Evolutionary conservation across 1,139 yeast species (phyloP).

Genomic region (Kodamaea sp.): DNA sequence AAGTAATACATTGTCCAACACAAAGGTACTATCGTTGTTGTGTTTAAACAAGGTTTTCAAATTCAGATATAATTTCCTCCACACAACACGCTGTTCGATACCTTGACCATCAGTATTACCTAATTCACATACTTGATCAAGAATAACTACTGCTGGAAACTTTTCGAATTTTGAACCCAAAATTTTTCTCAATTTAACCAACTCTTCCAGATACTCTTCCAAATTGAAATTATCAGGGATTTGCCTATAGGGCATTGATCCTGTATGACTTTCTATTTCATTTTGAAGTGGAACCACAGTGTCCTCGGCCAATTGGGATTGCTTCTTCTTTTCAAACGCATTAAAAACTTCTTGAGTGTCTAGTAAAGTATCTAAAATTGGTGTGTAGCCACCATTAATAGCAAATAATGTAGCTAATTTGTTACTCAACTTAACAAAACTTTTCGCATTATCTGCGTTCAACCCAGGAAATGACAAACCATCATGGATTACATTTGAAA

Average conservation of each 20-base stretch:
- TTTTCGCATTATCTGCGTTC: slow-evolving; percentile 7
- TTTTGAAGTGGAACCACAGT: neutral
- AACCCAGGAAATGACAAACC: slow-evolving; percentile 4
- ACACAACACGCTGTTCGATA: slow-evolving; percentile 19
- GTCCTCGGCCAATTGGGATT: neutral
- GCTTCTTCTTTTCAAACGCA: slow-evolving; percentile 13
- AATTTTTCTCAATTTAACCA: slow-evolving; percentile 24
- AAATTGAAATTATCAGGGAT: slow-evolving; percentile 36
- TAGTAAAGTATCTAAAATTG: slow-evolving; percentile 20
- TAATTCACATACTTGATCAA: slow-evolving; percentile 15
- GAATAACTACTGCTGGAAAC: slow-evolving; percentile 9
- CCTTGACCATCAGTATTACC: slow-evolving; percentile 11
- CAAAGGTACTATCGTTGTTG: slow-evolving; percentile 30
- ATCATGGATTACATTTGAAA: no score
- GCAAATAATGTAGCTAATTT: slow-evolving; percentile 17
- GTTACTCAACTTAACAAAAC: slow-evolving; percentile 14
- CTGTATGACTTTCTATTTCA: neutral
- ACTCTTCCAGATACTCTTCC: slow-evolving; percentile 34
- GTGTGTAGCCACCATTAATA: slow-evolving; percentile 19
- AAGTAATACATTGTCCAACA: slow-evolving; percentile 35
- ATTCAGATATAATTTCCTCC: slow-evolving; percentile 30
- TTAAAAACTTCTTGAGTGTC: slow-evolving; percentile 16
- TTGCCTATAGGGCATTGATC: slow-evolving; percentile 22
- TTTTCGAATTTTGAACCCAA: slow-evolving; percentile 20
- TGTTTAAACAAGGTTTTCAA: slow-evolving; percentile 30